phyloP scores from a whole-genome alignment of 768 basidiomycete genomes.

The Russula abietina region DNA sequence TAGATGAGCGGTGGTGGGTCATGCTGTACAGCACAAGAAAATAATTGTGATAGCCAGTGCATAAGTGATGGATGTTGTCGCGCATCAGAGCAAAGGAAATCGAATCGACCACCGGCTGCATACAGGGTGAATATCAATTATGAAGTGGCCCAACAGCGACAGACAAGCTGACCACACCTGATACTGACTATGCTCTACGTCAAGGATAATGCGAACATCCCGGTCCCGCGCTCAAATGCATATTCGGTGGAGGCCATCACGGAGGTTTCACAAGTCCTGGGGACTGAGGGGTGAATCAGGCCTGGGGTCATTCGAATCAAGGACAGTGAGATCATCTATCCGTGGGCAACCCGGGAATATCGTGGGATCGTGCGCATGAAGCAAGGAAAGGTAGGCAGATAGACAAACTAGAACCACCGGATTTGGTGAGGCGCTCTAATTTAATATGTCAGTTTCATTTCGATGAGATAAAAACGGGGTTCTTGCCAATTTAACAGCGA shows the following conservation, averaged over 20 bases:
- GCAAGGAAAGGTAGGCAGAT: conserved; percentile 49
- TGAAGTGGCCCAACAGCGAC: no score
- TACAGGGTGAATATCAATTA: no score
- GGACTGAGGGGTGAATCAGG: conserved; percentile 35
- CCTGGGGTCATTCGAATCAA: conserved; percentile 30
- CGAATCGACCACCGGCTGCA: conserved; percentile 81
- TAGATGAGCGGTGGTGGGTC: conserved; percentile 40
- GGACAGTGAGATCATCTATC: conserved; percentile 50
- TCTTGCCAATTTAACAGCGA: conserved; percentile 86
- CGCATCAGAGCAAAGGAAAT: conserved; percentile 68
- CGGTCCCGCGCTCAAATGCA: conserved; percentile 55
- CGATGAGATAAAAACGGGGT: background rate
- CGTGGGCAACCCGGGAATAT: conserved; percentile 67
- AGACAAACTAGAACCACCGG: conserved; percentile 54
- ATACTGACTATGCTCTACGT: conserved; percentile 76
- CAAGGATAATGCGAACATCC: conserved; percentile 67
- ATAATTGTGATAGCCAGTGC: background rate
- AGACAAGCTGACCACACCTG: no score
- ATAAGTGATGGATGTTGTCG: conserved; percentile 28
- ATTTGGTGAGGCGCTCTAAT: conserved; percentile 61
- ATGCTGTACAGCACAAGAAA: background rate
- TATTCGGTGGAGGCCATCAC: conserved; percentile 55
- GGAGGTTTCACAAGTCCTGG: conserved; percentile 58
- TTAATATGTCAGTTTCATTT: background rate
- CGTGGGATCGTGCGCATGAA: conserved; percentile 29